These are phyloP conservation scores for Tuber aestivum DNA, from an alignment of 495 filamentous ascomycete species.

Conservation along the genomic window DNA sequence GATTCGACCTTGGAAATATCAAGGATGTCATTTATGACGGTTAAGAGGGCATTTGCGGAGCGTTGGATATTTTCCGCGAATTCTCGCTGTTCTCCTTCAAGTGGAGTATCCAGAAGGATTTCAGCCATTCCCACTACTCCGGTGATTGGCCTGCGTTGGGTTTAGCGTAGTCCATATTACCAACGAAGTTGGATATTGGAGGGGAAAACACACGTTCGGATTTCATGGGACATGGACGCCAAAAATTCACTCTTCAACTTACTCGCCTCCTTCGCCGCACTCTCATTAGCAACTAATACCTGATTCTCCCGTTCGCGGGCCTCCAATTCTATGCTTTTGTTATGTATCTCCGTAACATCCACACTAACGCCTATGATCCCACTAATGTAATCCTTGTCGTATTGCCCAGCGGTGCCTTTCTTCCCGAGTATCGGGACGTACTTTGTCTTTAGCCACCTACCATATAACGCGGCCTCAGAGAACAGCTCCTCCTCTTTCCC, in stretches of 20 bases:
- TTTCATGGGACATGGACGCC: slow-evolving; percentile 84
- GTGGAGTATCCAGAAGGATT: slow-evolving; percentile 59
- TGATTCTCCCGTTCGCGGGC: slow-evolving; percentile 58
- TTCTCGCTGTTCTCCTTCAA: slow-evolving; percentile 64
- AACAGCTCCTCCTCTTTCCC: slow-evolving; percentile 49
- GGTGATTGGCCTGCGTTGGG: slow-evolving; percentile 51
- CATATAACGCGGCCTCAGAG: slow-evolving; percentile 51
- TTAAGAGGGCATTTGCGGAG: slow-evolving; percentile 73
- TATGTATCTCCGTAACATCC: slow-evolving; percentile 62
- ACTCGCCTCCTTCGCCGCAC: slow-evolving; percentile 60
- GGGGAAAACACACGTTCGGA: slow-evolving; percentile 72
- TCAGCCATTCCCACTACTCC: slow-evolving; percentile 73
- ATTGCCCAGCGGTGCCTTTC: slow-evolving; percentile 47
- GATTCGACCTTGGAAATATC: slow-evolving; percentile 85
- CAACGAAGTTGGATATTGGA: background rate
- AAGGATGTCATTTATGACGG: slow-evolving; percentile 84
- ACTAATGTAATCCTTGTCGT: slow-evolving; percentile 50
- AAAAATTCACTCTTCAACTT: slow-evolving; percentile 63
- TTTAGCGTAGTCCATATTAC: background rate
- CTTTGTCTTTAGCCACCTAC: slow-evolving; percentile 59
- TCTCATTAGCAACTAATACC: slow-evolving; percentile 57
- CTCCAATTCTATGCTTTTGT: slow-evolving; percentile 53
- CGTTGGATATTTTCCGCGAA: slow-evolving; percentile 72
- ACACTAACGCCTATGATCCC: slow-evolving; percentile 64
- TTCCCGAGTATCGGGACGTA: slow-evolving; percentile 56